Conservation (phyloP, 345 rosid species). For the Nephelium lappaceum region DNA sequence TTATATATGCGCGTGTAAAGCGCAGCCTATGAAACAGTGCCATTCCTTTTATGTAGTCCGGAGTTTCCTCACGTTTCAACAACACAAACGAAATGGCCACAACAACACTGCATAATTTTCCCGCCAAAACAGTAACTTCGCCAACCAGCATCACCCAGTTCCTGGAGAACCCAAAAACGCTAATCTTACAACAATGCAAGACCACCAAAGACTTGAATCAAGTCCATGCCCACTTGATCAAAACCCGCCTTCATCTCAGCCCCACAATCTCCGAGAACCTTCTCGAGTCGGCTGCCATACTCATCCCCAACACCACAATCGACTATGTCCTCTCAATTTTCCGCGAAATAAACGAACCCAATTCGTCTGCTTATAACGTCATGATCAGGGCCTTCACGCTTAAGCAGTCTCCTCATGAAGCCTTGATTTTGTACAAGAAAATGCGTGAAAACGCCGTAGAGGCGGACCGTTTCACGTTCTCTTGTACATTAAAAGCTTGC, state of each 20-base stretch:
- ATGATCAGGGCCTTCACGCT: constrained; percentile 46
- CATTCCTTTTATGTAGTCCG: background rate
- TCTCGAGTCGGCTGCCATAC: constrained; percentile 40
- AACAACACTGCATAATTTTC: constrained; percentile 11
- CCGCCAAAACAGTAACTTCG: constrained; percentile 19
- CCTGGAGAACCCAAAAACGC: constrained; percentile 34
- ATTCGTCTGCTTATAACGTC: constrained; percentile 41
- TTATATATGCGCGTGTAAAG: too few species aligned
- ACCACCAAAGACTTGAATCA: constrained; percentile 40
- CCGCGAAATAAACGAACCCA: constrained; percentile 30
- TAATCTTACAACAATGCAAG: constrained; percentile 41
- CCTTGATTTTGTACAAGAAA: constrained; percentile 27
- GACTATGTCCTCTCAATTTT: constrained; percentile 50
- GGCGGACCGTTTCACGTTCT: constrained; percentile 44
- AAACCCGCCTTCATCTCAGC: constrained; percentile 40
- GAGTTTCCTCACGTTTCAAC: background rate
- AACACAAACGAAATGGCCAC: constrained; percentile 20
- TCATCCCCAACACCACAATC: constrained; percentile 35
- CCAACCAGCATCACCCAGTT: constrained; percentile 24
- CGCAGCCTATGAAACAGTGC: too few species aligned
- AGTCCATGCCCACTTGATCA: constrained; percentile 43
- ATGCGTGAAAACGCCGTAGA: constrained; percentile 32
- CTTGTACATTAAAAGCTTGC: constrained; percentile 44
- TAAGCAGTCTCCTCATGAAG: constrained; percentile 32
- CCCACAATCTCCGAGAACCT: constrained; percentile 36